Conservation (phyloP, 345 rosid species). For the Populus pruinosa region DNA sequence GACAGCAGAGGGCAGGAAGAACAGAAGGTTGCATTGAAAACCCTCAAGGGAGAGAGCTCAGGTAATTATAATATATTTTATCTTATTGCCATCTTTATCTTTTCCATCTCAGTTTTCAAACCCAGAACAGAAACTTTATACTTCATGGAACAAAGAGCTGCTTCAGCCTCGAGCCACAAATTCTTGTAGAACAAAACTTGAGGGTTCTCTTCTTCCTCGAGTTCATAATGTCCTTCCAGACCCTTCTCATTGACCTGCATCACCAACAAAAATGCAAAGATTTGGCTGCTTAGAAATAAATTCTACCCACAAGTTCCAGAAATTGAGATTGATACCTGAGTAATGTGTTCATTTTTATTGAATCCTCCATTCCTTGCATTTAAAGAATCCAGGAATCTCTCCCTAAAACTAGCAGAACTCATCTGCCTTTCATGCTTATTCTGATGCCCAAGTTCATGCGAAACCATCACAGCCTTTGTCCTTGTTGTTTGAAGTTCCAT, state of each 20-base stretch:
- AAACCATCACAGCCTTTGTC: constrained; percentile 22
- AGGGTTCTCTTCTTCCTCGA: constrained; percentile 19
- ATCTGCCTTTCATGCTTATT: constrained; percentile 26
- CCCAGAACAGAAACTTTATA: constrained; percentile 16
- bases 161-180: constrained; percentile 46
- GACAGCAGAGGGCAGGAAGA: neutral
- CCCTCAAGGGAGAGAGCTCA: neutral
- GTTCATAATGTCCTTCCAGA: constrained; percentile 17
- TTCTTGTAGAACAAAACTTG: constrained; percentile 35
- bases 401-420: neutral
- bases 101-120: neutral
- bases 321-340: constrained; percentile 22
- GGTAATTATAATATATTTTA: neutral
- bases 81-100: neutral
- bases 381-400: neutral
- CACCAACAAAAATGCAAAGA: constrained; percentile 16
- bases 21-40: neutral
- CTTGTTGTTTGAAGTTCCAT: constrained; percentile 32
- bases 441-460: constrained; percentile 11
- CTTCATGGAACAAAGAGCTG: constrained; percentile 38
- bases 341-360: neutral
- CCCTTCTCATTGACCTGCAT: constrained; percentile 31
- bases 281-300: neutral
- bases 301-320: no score
- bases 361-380: neutral